Evolutionary conservation across 1,139 yeast genomes (phyloP), one percentile per base, ranked within the genome.

Genomic region (Debaryomyces fabryi): DNA sequence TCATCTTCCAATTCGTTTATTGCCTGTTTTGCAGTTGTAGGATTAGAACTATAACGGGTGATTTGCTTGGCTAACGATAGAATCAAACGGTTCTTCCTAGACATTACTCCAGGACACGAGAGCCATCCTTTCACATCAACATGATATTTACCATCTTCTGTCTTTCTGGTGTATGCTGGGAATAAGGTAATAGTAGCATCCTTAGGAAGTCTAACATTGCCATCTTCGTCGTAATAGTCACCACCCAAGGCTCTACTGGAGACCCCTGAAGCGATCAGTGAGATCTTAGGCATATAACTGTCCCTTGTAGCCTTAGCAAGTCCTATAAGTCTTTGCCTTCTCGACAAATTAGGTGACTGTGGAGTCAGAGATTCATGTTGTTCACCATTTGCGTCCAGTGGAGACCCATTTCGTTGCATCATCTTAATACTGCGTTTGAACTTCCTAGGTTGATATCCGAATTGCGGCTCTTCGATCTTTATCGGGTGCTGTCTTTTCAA

Each of bases 81-180:
- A 30, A 90, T 72, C 46, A 91, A 65, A 53, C 85, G 71, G 62
- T 90, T 88, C 59, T 87, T 88, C 44, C 96, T 72, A 27, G 82
- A 79, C 74, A 84, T 78, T 8, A 77, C 73, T 1, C 93, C 95
- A 0, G 91, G 91, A 39, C 88, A 74, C 49, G 77, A 82, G 8
- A 89, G 75, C 79, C 87, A 81, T 3, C 97, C 96, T 42, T 88
- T 78, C 2, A 90, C 81, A 45, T 84, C 83, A 1, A 91, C 84
- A 44, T 77, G 74, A 60, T 69, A 83, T 20, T 58, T 59, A 6
- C 62, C 64, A 8, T 65, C 67, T 15, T 56, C 61, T 0, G 57
- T 56, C 16, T 63, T 51, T 18, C 86, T 68, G 0, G 90, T 78
- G 62, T 86, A 88, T 5, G 89, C 79, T 2, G 92, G 92, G 56